phyloP scores from a whole-genome alignment of 225 moss, liverwort and hornwort species.

The Polytrichum commune region DNA sequence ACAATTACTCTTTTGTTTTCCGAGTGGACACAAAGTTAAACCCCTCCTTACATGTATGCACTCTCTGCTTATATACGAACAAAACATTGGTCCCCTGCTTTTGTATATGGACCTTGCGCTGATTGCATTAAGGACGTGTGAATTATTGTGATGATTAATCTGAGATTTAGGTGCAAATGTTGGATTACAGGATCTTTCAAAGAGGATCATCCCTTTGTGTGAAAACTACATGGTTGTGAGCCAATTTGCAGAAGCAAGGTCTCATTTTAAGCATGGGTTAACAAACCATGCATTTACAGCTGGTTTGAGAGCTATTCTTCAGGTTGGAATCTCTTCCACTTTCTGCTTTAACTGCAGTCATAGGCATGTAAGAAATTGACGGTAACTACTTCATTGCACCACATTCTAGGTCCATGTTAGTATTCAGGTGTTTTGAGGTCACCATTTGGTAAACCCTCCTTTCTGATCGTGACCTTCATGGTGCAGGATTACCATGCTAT shows the following conservation, averaged over 20 bases:
- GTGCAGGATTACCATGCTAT: constrained; percentile 93
- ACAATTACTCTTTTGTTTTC: constrained; percentile 61
- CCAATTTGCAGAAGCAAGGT: constrained; percentile 74
- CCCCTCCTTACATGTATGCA: constrained; percentile 72
- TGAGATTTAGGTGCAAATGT: constrained; percentile 6
- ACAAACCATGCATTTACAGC: constrained; percentile 94
- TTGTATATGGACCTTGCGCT: constrained; percentile 27
- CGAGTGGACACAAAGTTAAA: constrained; percentile 75
- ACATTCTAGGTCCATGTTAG: too few relatives aligned
- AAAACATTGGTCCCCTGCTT: constrained; percentile 72
- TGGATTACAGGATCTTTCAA: constrained; percentile 73
- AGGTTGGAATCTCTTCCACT: constrained; percentile 29
- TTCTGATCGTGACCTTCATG: constrained; percentile 8
- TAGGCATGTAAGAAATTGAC: too few relatives aligned
- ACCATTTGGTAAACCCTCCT: too few relatives aligned
- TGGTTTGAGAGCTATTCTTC: constrained; percentile 87
- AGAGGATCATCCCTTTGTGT: constrained; percentile 76
- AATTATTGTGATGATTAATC: neutral
- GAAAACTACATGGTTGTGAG: constrained; percentile 84
- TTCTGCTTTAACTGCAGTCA: too few relatives aligned
- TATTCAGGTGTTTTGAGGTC: too few relatives aligned
- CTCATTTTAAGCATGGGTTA: constrained; percentile 82
- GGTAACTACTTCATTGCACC: too few relatives aligned
- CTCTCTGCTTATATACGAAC: constrained; percentile 28
- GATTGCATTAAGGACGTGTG: constrained; percentile 1